Conservation (phyloP, 2,329 filamentous ascomycete genomes). For the Peltaster fructicola region DNA sequence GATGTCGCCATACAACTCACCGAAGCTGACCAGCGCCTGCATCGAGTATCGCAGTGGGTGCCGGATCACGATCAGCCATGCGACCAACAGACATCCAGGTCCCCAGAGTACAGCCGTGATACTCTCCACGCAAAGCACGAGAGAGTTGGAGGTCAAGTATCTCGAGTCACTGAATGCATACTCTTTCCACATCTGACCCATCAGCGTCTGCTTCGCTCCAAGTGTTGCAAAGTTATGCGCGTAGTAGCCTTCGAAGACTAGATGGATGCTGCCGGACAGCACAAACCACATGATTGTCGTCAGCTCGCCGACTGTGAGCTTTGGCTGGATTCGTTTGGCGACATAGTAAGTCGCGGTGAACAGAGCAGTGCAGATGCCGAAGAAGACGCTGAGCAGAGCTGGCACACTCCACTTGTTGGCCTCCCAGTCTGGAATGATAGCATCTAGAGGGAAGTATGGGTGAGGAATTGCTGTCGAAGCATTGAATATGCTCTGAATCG, state of each 20-base stretch:
- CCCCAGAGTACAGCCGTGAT: constrained; percentile 61
- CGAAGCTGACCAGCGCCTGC: constrained; percentile 42
- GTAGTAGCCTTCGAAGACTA: constrained; percentile 77
- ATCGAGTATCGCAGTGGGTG: constrained; percentile 41
- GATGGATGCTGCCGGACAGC: constrained; percentile 54
- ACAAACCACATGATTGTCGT: constrained; percentile 57
- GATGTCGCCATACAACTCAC: constrained; percentile 46
- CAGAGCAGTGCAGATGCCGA: constrained; percentile 36
- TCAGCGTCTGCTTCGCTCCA: constrained; percentile 49
- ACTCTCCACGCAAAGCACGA: constrained; percentile 75
- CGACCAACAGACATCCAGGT: constrained; percentile 40
- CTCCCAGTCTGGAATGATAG: constrained; percentile 43
- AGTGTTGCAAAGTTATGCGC: constrained; percentile 50
- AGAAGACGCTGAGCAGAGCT: constrained; percentile 43
- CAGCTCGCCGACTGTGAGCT: constrained; percentile 36
- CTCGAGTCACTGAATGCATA: constrained; percentile 75
- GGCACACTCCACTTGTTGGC: constrained; percentile 46
- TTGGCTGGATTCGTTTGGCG: constrained; percentile 35
- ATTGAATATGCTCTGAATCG: too few species aligned
- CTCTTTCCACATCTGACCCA: constrained; percentile 85
- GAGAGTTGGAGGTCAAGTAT: constrained; percentile 64
- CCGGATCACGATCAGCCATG: constrained; percentile 34
- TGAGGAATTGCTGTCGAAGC: too few species aligned
- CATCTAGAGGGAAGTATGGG: constrained; percentile 54
- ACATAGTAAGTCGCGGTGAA: constrained; percentile 39